phyloP scores from a whole-genome alignment of 2,329 filamentous ascomycete genomes.

The Fusarium multiceps region DNA sequence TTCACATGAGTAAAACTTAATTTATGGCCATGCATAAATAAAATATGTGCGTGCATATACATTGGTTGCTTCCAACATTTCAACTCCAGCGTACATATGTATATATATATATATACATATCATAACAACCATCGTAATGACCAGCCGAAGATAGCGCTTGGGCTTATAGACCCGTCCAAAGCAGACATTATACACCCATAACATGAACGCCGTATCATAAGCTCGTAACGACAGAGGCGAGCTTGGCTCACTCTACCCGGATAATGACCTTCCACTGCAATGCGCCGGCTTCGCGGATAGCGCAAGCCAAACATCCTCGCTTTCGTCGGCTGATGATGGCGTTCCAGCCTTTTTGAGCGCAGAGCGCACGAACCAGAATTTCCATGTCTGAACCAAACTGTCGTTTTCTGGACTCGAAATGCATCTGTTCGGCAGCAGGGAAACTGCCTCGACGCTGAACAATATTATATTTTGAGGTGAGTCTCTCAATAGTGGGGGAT shows the following conservation, averaged over 20 bases:
- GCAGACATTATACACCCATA: slow-evolving; percentile 2
- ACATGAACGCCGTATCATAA: slow-evolving; percentile 27
- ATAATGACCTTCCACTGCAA: slow-evolving; percentile 76
- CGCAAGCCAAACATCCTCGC: slow-evolving; percentile 78
- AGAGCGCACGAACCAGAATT: slow-evolving; percentile 77
- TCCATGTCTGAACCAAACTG: slow-evolving; percentile 74
- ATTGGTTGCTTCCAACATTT: slow-evolving; percentile 7
- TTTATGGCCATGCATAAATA: not conserved
- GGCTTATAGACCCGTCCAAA: slow-evolving; percentile 1
- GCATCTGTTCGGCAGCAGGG: slow-evolving; percentile 63
- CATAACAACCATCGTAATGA: slow-evolving; percentile 7
- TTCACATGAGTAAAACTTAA: not conserved
- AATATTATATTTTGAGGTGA: slow-evolving; percentile 48
- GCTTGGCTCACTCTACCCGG: slow-evolving; percentile 59
- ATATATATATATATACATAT: slow-evolving; percentile 5
- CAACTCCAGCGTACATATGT: slow-evolving; percentile 6
- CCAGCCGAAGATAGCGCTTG: slow-evolving; percentile 3
- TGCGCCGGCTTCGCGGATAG: slow-evolving; percentile 78
- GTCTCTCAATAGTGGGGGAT: slow-evolving; percentile 59
- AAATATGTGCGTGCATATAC: slow-evolving; percentile 14
- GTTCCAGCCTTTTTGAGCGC: slow-evolving; percentile 79
- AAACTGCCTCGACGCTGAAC: slow-evolving; percentile 53
- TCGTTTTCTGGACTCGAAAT: slow-evolving; percentile 65
- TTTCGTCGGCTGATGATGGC: slow-evolving; percentile 75
- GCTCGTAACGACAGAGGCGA: not conserved